phyloP scores from a whole-genome alignment of 2,329 filamentous ascomycete genomes.

The Hypoxylon sp. region DNA sequence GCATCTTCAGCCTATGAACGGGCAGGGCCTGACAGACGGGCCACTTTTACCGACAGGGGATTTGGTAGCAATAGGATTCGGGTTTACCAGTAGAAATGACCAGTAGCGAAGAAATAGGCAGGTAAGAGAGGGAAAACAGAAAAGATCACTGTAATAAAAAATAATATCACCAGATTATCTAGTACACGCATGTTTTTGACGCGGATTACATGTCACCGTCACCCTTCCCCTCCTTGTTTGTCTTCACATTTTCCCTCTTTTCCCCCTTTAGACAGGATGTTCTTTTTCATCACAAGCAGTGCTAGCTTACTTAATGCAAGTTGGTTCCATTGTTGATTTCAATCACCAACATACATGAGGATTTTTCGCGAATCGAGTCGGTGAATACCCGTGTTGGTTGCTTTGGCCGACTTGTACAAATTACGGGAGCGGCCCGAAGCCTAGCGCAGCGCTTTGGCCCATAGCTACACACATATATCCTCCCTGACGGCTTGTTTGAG shows the following conservation, averaged over 20 bases:
- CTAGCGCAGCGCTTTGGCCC: conserved; percentile 32
- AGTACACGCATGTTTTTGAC: conserved; percentile 8
- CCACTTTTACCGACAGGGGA: conserved; percentile 32
- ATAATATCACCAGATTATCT: conserved; percentile 25
- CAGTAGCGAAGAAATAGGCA: conserved; percentile 33
- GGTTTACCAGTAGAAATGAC: conserved; percentile 23
- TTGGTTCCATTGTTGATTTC: conserved; percentile 20
- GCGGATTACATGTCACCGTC: conserved; percentile 17
- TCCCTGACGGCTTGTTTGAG: background rate
- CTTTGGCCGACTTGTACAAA: conserved; percentile 7
- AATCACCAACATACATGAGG: conserved; percentile 25
- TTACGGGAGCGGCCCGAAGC: conserved; percentile 42
- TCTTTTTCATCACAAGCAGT: conserved; percentile 10
- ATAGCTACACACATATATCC: conserved; percentile 6
- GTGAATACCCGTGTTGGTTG: conserved; percentile 9
- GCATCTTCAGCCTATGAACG: conserved; percentile 24
- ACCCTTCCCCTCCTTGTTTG: conserved; percentile 8
- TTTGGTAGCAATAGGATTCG: conserved; percentile 33
- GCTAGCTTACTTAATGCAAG: conserved; percentile 22
- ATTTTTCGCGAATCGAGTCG: conserved; percentile 2
- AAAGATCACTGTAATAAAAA: conserved; percentile 15
- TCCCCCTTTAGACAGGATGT: conserved; percentile 8
- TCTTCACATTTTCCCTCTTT: conserved; percentile 6
- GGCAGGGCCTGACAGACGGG: conserved; percentile 2
- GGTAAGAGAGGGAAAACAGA: conserved; percentile 20